A percentile compares a stretch with the other conserved stretches of the same genome.
Conservation (phyloP, 768 basidiomycete genomes). For the Trametes villosa region DNA sequence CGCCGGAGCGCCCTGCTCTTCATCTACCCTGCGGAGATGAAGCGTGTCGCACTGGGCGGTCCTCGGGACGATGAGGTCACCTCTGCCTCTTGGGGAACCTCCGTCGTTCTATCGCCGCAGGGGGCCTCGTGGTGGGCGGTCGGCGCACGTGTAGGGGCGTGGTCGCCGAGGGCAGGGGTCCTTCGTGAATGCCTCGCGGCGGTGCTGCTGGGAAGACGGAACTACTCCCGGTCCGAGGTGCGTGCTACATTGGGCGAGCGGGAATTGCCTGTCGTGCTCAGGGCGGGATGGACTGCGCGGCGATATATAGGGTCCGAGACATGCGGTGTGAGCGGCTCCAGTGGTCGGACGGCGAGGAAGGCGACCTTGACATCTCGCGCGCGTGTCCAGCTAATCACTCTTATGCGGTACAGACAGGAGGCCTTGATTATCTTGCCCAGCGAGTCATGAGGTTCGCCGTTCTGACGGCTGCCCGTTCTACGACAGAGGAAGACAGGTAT, state of each 20-base stretch:
- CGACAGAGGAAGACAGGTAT: no score
- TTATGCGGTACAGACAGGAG: no score
- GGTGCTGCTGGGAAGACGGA: no score
- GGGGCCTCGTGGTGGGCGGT: neutral
- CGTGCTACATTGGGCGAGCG: neutral
- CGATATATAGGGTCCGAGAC: neutral
- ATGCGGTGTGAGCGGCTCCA: neutral
- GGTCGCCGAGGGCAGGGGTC: no score
- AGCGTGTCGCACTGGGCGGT: neutral
- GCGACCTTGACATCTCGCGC: no score
- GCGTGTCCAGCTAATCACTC: no score
- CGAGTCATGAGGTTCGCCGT: no score
- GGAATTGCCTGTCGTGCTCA: neutral
- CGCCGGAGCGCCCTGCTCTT: neutral
- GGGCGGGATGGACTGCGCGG: neutral
- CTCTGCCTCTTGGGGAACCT: neutral
- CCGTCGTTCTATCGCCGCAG: neutral
- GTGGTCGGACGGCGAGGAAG: no score
- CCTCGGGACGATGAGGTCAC: neutral
- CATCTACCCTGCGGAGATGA: neutral
- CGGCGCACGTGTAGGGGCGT: neutral
- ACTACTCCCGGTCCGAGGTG: no score
- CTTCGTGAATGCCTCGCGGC: no score
- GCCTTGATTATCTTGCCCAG: no score
- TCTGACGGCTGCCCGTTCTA: no score